Evolutionary conservation across 179 eudicot species (phyloP).

Genomic region (Amaranthus tricolor): DNA sequence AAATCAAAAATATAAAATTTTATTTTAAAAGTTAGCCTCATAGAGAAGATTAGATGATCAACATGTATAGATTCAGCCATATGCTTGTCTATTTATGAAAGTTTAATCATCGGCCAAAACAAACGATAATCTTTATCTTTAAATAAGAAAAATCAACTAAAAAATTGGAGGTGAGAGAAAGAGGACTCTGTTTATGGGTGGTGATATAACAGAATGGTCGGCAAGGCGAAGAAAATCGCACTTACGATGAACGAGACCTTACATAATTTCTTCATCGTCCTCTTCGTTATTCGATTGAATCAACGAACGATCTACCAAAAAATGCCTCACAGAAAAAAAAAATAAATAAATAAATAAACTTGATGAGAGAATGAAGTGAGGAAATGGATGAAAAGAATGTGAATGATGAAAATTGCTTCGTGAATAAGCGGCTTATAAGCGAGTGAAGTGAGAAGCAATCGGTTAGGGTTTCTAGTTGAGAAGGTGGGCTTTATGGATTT

Average conservation of each 20-base stretch:
- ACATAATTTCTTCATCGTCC: conserved; percentile 22
- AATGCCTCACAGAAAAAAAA: neutral
- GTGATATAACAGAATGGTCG: conserved; percentile 32
- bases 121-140: neutral
- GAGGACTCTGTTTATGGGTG: conserved; percentile 31
- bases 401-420: neutral
- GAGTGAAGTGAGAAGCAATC: neutral
- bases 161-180: neutral
- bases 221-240: conserved; percentile 22
- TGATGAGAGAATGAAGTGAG: neutral
- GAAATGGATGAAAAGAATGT: neutral
- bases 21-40: conserved; percentile 34
- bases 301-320: neutral
- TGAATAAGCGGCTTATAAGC: conserved; percentile 14
- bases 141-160: neutral
- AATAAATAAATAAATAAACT: neutral
- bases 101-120: conserved; percentile 47
- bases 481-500: conserved; percentile 3
- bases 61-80: conserved; percentile 49
- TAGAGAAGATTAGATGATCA: conserved; percentile 52
- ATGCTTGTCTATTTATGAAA: conserved; percentile 46
- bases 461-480: conserved; percentile 2
- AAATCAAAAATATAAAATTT: neutral
- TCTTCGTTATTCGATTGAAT: neutral
- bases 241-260: conserved; percentile 65